Base-by-base conservation (phyloP, 441 rosid species). In the Jatropha podagrica region DNA sequence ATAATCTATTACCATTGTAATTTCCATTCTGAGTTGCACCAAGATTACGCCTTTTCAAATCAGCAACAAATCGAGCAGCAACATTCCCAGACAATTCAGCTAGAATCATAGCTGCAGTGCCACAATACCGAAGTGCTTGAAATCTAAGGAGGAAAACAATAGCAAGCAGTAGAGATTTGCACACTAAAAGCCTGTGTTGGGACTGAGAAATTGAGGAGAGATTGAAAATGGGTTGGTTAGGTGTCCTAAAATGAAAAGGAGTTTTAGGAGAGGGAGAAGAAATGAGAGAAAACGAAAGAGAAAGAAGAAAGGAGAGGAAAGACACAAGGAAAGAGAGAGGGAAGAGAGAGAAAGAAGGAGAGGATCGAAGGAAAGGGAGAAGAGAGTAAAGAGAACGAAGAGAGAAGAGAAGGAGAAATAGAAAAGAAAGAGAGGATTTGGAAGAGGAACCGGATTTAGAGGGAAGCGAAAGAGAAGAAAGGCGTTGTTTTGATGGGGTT, bases 41-140 rank as follows among this genome's bases (percentile, higher is more conserved):
- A 2, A 42, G 69, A 11, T 27, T 68, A 62, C 37, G 70, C 72
- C 77, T 87, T 65, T 46, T 75, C 56, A 68, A 65, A 52, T 80
- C 86, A 0, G 85, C 68, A 12, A 87, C 60, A 76, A 86, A 84
- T 64, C 96, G 84, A 3, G 92, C 97, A 7, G 89, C 89, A 26
- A 88, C 92, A 56, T 83, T 89, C 7, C 99, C 99, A 0, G 90
- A 91, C 52, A 92, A 76, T 74, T 95, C 99, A 10, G 97, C 99
- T 48, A 95, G 88, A 80, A 95, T 95, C 96, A 95, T 88, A 38
- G 97, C 94, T 3, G 99, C 89, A 14, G 97, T 86, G 26, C 99
- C 91, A 64, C 97, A 95, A 74, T 88, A 95, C n/a, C 89, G 83
- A 66, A 95, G 97, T 23, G 98, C 93, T 80, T 91, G 98, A 58